A percentile compares a stretch with the other conserved stretches of the same genome.
phyloP scores from a whole-genome alignment of 2,329 filamentous ascomycete species.

The Pseudovirgaria hyperparasitica region DNA sequence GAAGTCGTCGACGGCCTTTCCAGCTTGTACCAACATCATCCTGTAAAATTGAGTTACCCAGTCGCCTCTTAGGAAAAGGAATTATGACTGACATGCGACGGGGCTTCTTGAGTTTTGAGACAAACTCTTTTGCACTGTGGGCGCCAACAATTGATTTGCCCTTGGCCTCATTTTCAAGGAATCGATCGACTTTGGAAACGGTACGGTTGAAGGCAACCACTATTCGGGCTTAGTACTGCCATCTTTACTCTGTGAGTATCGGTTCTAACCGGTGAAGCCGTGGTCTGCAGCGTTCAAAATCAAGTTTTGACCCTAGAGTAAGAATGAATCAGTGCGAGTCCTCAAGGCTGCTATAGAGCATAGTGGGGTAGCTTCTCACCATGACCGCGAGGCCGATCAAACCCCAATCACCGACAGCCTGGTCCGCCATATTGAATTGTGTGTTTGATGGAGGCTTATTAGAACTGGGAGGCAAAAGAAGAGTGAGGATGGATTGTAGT shows the following conservation, averaged over 20 bases:
- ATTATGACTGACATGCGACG: too few relatives aligned
- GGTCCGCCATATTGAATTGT: conserved; percentile 22
- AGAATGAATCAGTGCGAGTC: conserved; percentile 10
- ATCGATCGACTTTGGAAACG: conserved; percentile 92
- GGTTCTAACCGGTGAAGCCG: conserved; percentile 56
- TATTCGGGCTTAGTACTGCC: too few relatives aligned
- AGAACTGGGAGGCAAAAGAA: conserved; percentile 4
- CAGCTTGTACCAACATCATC: conserved; percentile 99
- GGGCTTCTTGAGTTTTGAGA: conserved; percentile 91
- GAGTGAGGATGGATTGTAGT: conserved; percentile 14
- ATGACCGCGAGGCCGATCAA: conserved; percentile 40
- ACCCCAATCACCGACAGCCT: conserved; percentile 36
- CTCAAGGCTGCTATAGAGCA: not conserved
- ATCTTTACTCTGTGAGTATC: conserved; percentile 10
- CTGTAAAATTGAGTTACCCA: too few relatives aligned
- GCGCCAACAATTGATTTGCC: conserved; percentile 92
- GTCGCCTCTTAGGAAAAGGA: too few relatives aligned
- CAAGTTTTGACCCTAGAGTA: conserved; percentile 39
- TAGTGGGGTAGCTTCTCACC: conserved; percentile 12
- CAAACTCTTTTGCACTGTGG: conserved; percentile 87
- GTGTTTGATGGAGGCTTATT: conserved; percentile 7
- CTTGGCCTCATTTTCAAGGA: conserved; percentile 60
- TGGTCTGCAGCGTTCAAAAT: conserved; percentile 44
- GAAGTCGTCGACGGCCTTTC: conserved; percentile 96
- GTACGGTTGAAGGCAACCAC: conserved; percentile 97